Evolutionary conservation across 73 alveolate genomes (phyloP), one percentile per base, ranked within the genome.

Genomic region (Blepharisma japonicum): DNA sequence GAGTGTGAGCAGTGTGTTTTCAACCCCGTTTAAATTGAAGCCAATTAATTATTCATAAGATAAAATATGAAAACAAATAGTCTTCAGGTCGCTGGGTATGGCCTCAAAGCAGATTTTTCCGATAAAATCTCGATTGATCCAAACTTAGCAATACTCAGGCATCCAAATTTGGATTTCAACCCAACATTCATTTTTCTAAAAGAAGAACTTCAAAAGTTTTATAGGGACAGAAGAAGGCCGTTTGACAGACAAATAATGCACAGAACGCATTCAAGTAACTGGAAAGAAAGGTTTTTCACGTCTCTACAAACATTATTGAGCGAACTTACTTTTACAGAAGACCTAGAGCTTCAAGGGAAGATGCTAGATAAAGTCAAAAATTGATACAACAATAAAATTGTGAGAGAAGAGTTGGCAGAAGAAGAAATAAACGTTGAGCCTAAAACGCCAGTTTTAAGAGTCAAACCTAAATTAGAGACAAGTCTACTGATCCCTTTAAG

Each of bases 1-100:
- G 80, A 70, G 5, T 70, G 80, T 5, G 66, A 70, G 27, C 71
- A 9, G 61, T 61, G 74, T 4, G 74, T 61, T 14, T 61, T 61
- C 23, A 61, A 61, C 74, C 74, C 74, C 0, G 74, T 61, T 61
- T 61, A 61, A 61, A 32, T 32, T 32, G 42, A 32, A 32, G 42
- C 42, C 42, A 32, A 32, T 32, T 32, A 32, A 32, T 32, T 32
- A 32, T 32, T 32, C 42, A 32, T 32, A 32, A 32, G 42, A 32
- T 32, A 32, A 32, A 32, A 32, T 32, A 32, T 32, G 42, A 32
- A 32, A 32, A 32, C 42, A 32, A 32, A 32, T 32, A 32, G 42
- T 32, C 42, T 32, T 32, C 42, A 32, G 42, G 42, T 32, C 42
- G 0, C 42, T 32, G 42, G 42, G 42, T 32, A 32, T 32, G 42